These are phyloP conservation scores for Fistulinella prunicolor DNA, from an alignment of 768 basidiomycete species.

Conservation along the genomic window DNA sequence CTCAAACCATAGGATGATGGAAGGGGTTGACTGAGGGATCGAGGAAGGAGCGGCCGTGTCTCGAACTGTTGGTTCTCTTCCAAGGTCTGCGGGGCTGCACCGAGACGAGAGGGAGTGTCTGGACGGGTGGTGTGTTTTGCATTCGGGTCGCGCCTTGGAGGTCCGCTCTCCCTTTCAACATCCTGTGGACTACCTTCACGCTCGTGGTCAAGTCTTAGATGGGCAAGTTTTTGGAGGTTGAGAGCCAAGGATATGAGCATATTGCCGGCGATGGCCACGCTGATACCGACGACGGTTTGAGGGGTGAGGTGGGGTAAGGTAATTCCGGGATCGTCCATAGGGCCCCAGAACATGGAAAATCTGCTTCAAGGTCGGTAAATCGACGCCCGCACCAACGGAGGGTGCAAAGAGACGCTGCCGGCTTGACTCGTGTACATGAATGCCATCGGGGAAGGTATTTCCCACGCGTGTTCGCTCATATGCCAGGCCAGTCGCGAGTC, in stretches of 20 bases:
- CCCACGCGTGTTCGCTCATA: conserved; percentile 13
- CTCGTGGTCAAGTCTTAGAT: conserved; percentile 58
- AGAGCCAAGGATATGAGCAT: conserved; percentile 87
- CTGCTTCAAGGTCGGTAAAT: background rate
- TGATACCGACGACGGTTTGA: conserved; percentile 70
- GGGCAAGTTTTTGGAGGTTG: conserved; percentile 91
- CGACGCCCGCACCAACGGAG: background rate
- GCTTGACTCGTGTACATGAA: background rate
- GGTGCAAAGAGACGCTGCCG: too few species aligned
- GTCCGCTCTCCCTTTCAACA: conserved; percentile 14
- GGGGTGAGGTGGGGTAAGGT: conserved; percentile 55
- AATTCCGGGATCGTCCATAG: conserved; percentile 26
- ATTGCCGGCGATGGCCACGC: conserved; percentile 80
- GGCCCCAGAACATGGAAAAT: conserved; percentile 15
- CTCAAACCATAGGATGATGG: conserved; percentile 19
- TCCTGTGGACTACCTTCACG: conserved; percentile 18
- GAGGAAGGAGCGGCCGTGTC: conserved; percentile 29
- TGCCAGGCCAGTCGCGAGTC: background rate
- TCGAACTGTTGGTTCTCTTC: conserved; percentile 16
- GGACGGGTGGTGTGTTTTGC: background rate
- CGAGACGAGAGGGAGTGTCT: background rate
- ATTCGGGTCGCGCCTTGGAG: background rate
- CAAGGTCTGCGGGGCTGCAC: conserved; percentile 7
- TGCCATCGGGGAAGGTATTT: conserved; percentile 15
- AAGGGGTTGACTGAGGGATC: conserved; percentile 21